Conservation (phyloP, 1,284 basidiomycete species). For the Ceratobasidium sp. region DNA sequence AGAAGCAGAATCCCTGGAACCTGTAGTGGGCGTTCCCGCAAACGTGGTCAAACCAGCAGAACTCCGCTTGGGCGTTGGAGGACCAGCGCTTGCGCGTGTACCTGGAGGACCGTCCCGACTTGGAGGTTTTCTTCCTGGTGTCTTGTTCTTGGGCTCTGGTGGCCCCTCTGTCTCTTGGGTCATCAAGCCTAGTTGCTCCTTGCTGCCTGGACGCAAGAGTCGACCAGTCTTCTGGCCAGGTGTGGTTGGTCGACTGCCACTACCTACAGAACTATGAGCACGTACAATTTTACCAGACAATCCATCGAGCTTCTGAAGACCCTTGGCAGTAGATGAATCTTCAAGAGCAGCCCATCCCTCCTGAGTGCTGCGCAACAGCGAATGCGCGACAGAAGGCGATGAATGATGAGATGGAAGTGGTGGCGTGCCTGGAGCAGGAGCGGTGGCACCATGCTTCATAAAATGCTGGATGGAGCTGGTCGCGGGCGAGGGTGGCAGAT, state of each 20-base stretch:
- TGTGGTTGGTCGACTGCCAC: constrained; percentile 81
- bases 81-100: constrained; percentile 73
- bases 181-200: constrained; percentile 58
- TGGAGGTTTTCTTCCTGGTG: constrained; percentile 30
- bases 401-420: constrained; percentile 63
- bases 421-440: constrained; percentile 61
- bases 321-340: constrained; percentile 91
- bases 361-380: constrained; percentile 81
- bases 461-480: constrained; percentile 87
- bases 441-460: constrained; percentile 65
- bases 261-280: constrained; percentile 70
- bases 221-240: constrained; percentile 69
- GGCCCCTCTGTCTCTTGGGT: constrained; percentile 30
- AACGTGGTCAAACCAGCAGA: constrained; percentile 91
- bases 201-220: constrained; percentile 72
- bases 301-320: constrained; percentile 94
- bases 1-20: constrained; percentile 86
- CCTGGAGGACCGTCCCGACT: constrained; percentile 51
- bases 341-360: constrained; percentile 87
- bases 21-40: constrained; percentile 75
- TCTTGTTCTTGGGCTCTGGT: constrained; percentile 13
- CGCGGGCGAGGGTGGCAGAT: constrained; percentile 89
- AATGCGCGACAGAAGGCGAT: constrained; percentile 72
- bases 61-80: constrained; percentile 78
- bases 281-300: constrained; percentile 78